Percentiles rank a stretch among this genome's conserved stretches.
Conservation (phyloP, 768 basidiomycete genomes). For the Panaeolus cyanescens region DNA sequence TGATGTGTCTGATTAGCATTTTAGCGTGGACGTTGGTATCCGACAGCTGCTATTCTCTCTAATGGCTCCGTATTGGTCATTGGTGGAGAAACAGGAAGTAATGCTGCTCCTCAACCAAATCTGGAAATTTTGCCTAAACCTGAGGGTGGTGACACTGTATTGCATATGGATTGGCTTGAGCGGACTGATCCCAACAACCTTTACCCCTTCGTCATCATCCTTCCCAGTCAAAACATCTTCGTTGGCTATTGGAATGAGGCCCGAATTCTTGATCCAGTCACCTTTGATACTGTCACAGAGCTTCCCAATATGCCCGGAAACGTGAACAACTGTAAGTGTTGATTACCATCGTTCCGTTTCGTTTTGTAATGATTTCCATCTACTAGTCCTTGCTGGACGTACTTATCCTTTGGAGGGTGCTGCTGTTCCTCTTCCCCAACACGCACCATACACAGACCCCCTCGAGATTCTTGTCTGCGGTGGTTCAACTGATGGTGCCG, state of each 20-base stretch:
- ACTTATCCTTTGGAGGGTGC: conserved; percentile 80
- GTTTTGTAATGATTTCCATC: conserved; percentile 1
- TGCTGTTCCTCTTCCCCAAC: conserved; percentile 67
- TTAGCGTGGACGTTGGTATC: conserved; percentile 73
- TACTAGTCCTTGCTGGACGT: conserved; percentile 64
- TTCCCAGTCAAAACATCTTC: conserved; percentile 72
- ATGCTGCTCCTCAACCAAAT: conserved; percentile 64
- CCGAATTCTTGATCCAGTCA: conserved; percentile 67
- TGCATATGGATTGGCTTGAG: conserved; percentile 65
- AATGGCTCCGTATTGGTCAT: conserved; percentile 77
- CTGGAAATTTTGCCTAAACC: conserved; percentile 74
- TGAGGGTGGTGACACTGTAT: conserved; percentile 57
- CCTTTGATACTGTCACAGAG: conserved; percentile 57
- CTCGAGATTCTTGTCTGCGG: conserved; percentile 74
- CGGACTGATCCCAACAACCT: conserved; percentile 81
- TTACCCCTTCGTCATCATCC: conserved; percentile 75
- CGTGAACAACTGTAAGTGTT: conserved; percentile 60
- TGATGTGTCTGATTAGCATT: not conserved
- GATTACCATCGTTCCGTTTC: not conserved
- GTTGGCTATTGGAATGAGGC: conserved; percentile 85
- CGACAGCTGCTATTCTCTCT: conserved; percentile 63
- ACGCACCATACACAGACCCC: conserved; percentile 74
- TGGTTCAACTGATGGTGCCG: conserved; percentile 65
- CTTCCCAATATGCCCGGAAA: conserved; percentile 77
- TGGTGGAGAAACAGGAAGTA: conserved; percentile 75